Base-by-base conservation (phyloP, 2,329 filamentous ascomycete genomes). In the Monascus ruber region DNA sequence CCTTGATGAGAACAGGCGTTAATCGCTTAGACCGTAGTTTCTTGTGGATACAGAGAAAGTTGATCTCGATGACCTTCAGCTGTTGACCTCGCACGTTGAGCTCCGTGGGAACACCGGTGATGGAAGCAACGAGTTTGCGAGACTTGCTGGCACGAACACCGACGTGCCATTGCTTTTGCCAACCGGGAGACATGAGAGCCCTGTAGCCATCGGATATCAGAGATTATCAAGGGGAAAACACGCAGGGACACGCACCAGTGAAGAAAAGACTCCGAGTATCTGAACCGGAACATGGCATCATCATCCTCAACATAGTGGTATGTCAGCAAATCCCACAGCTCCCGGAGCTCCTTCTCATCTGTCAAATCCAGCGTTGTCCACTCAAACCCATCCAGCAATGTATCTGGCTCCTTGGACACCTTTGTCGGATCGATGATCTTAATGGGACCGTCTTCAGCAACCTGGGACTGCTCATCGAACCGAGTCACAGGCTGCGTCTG, bases 41-140 rank as follows among this genome's bases (percentile, higher is more conserved):
- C 73, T 96, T 96, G 73, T 98, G 91, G 40, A 98, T 82, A 56
- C 88, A 94, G 49, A 98, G 80, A 66, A 96, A 98, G 70, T 98
- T 98, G 66, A 98, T 91, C 63, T 98, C 91, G 36, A 85, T 87
- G 50, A 84, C 81, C 46, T 79, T 76, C 43, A 98, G 66, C 41
- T 76, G 67, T 43, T 83, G 83, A 43, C 82, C 71, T 47, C 88
- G 83, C 33, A 98, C 80, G 38, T 83, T 80, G 41, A 98, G 71
- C 47, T 81, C 75, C 43, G 91, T 81, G 1, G 91, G 91, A 34
- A 96, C 85, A 51, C 87, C 91, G 32, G 87, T 93, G 58, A 98
- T 96, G 64, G 94, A 95, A 40, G 88, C 91, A 37, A 95, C 87
- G 10, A 98, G 78, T 58, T 89, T 93, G 54, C 78, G 77, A 32